phyloP scores from a whole-genome alignment of 306 rosid species.

The Gastrolobium bilobum region DNA sequence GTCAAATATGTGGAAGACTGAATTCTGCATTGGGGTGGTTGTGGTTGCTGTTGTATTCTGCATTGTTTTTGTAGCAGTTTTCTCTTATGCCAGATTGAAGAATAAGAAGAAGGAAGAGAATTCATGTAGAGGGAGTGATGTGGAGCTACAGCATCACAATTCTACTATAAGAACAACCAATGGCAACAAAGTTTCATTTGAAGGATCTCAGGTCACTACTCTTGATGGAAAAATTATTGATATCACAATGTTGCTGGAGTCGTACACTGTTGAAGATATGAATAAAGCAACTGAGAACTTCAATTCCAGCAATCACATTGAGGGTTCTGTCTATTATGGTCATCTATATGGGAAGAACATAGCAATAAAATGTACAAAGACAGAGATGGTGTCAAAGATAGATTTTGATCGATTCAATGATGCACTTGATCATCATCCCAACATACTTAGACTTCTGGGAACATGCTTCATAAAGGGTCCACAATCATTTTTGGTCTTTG shows the following conservation, averaged over 20 bases:
- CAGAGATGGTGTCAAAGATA: slow-evolving; percentile 56
- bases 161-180: slow-evolving; percentile 83
- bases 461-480: slow-evolving; percentile 61
- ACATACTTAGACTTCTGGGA: slow-evolving; percentile 76
- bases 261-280: slow-evolving; percentile 68
- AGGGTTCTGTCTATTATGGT: slow-evolving; percentile 82
- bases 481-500: slow-evolving; percentile 77
- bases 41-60: slow-evolving; percentile 60
- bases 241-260: slow-evolving; percentile 57
- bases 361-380: slow-evolving; percentile 69
- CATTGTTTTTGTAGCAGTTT: slow-evolving; percentile 60
- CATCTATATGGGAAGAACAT: slow-evolving; percentile 80
- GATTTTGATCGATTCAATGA: slow-evolving; percentile 67
- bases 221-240: slow-evolving; percentile 55
- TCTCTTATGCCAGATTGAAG: slow-evolving; percentile 62
- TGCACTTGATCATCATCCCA: slow-evolving; percentile 75
- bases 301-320: slow-evolving; percentile 77
- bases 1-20: slow-evolving; percentile 61
- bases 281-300: slow-evolving; percentile 84
- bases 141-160: slow-evolving; percentile 86
- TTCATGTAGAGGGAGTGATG: slow-evolving; percentile 59
- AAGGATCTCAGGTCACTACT: slow-evolving; percentile 59
- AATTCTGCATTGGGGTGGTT: slow-evolving; percentile 61
- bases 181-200: slow-evolving; percentile 87
- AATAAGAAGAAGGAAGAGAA: slow-evolving; percentile 57